These are phyloP conservation scores for Pelagophyceae sp. DNA, from an alignment of 352 stramenopile species.

Conservation along the genomic window DNA sequence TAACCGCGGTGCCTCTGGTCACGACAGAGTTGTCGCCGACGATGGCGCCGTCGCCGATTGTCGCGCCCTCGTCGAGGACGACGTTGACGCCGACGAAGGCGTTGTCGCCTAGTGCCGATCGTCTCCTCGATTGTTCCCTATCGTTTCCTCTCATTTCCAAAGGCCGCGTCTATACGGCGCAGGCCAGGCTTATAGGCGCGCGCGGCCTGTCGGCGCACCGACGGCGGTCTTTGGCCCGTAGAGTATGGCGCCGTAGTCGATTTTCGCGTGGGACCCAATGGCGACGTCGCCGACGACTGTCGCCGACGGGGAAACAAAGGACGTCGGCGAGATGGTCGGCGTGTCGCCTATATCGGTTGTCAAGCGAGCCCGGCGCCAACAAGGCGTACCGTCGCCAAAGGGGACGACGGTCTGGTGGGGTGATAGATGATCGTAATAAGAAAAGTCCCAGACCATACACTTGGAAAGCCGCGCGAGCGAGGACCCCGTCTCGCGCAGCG, in stretches of 20 bases:
- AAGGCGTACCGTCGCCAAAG: neutral
- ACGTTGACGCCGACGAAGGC: neutral
- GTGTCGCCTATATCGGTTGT: neutral
- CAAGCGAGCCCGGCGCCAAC: neutral
- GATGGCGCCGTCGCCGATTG: neutral
- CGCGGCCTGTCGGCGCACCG: too few relatives aligned
- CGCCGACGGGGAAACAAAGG: neutral
- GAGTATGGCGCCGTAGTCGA: neutral
- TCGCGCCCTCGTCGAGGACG: neutral
- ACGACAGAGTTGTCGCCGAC: neutral
- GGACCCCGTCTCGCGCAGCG: conserved; percentile 3
- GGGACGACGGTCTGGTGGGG: neutral
- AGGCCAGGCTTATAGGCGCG: too few relatives aligned
- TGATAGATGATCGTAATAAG: neutral
- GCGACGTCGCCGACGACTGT: neutral
- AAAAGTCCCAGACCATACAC: neutral
- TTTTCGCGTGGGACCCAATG: neutral
- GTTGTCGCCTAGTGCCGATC: neutral
- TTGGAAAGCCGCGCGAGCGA: neutral
- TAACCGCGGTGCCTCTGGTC: too few relatives aligned
- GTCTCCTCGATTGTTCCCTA: too few relatives aligned
- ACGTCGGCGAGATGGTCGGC: neutral
- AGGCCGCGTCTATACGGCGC: too few relatives aligned
- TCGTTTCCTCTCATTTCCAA: too few relatives aligned
- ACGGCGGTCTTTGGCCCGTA: neutral